These are phyloP conservation scores for Chlorella sp. DNA, from an alignment of 139 green algal genomes.

Conservation along the genomic window DNA sequence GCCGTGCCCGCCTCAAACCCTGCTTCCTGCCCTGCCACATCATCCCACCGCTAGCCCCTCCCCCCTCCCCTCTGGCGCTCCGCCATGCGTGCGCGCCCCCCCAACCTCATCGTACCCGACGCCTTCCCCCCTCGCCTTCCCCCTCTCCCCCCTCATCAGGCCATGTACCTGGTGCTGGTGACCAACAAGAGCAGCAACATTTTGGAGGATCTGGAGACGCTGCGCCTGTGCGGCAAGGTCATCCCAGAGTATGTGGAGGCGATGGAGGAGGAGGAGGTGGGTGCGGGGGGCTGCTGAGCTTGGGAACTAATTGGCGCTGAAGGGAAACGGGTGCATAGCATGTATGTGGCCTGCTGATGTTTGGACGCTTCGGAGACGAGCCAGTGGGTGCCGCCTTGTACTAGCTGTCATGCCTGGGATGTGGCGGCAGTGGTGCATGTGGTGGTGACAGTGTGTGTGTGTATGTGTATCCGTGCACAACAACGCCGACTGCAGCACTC, in stretches of 20 bases:
- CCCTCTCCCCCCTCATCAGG: conserved; percentile 54
- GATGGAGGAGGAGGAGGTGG: conserved; percentile 86
- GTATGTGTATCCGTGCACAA: background rate
- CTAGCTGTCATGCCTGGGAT: too few relatives aligned
- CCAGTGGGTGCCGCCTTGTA: background rate
- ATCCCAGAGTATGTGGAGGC: conserved; percentile 87
- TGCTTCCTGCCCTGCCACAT: too few relatives aligned
- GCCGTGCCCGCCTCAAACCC: too few relatives aligned
- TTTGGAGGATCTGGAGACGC: conserved; percentile 98
- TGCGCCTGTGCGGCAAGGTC: conserved; percentile 96
- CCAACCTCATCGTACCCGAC: too few relatives aligned
- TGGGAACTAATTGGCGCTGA: background rate
- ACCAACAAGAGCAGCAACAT: conserved; percentile 99
- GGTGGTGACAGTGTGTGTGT: too few relatives aligned
- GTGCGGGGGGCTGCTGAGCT: too few relatives aligned
- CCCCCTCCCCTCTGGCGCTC: too few relatives aligned
- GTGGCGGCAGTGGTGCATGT: too few relatives aligned
- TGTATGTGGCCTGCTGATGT: too few relatives aligned
- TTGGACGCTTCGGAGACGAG: too few relatives aligned
- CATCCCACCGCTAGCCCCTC: too few relatives aligned
- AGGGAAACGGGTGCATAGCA: background rate
- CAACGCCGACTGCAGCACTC: background rate
- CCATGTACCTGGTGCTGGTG: conserved; percentile 96
- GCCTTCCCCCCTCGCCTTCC: background rate
- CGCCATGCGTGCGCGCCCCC: too few relatives aligned